A percentile compares a stretch with the other conserved stretches of the same genome.
phyloP scores from a whole-genome alignment of 1,284 basidiomycete genomes.

The Amylostereum areolatum region DNA sequence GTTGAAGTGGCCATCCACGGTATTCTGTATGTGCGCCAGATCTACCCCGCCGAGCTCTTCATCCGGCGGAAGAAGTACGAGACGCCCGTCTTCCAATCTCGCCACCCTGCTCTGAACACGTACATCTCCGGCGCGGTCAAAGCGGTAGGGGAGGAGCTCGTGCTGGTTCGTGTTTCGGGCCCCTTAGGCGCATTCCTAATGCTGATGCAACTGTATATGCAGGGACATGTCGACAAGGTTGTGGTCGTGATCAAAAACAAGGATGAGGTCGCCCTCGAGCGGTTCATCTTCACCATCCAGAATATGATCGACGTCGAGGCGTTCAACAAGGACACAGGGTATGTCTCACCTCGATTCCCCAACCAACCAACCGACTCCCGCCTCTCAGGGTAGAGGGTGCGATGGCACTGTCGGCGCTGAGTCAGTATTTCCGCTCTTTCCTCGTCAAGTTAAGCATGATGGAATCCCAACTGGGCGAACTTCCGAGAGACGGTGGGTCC shows the following conservation, averaged over 20 bases:
- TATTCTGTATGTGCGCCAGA: slow-evolving; percentile 82
- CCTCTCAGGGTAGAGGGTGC: slow-evolving; percentile 57
- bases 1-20: slow-evolving; percentile 93
- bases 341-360: not conserved
- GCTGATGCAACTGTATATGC: not conserved
- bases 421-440: slow-evolving; percentile 80
- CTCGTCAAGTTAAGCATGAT: slow-evolving; percentile 80
- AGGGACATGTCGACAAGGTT: slow-evolving; percentile 73
- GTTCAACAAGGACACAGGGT: slow-evolving; percentile 62
- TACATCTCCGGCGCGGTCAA: slow-evolving; percentile 83
- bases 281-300: slow-evolving; percentile 76
- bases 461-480: slow-evolving; percentile 68
- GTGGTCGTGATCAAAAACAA: slow-evolving; percentile 77
- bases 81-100: slow-evolving; percentile 85
- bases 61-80: slow-evolving; percentile 83
- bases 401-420: slow-evolving; percentile 57
- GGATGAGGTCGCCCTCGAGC: slow-evolving; percentile 68
- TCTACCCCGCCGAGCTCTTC: slow-evolving; percentile 89
- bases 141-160: slow-evolving; percentile 71
- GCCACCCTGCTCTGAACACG: slow-evolving; percentile 81
- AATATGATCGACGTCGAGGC: slow-evolving; percentile 65
- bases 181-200: not conserved
- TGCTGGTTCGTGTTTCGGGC: slow-evolving; percentile 38
- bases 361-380: not conserved
- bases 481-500: slow-evolving; percentile 41